Conservation (phyloP, 345 rosid species). For the Hirschfeldia incana region DNA sequence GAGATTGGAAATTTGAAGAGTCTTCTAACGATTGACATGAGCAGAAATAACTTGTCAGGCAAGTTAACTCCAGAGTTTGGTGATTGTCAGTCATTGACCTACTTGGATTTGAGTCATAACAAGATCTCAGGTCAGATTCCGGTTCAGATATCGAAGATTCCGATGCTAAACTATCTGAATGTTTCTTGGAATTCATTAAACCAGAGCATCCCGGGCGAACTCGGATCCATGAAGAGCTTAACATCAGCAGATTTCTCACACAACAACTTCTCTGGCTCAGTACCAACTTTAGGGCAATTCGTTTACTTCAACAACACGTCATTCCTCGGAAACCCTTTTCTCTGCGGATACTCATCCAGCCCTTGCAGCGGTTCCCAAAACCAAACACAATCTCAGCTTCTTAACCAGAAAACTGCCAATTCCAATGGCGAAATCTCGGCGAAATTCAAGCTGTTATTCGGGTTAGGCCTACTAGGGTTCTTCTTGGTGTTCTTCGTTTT, state of each 20-base stretch:
- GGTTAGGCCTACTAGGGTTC: slow-evolving; percentile 68
- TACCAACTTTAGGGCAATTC: slow-evolving; percentile 81
- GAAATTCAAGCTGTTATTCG: slow-evolving; percentile 73
- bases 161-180: slow-evolving; percentile 73
- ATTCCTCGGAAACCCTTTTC: slow-evolving; percentile 79
- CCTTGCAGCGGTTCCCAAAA: slow-evolving; percentile 54
- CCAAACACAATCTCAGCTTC: slow-evolving; percentile 37
- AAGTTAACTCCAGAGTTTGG: slow-evolving; percentile 65
- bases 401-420: slow-evolving; percentile 30
- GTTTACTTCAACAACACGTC: slow-evolving; percentile 78
- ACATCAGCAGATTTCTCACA: slow-evolving; percentile 84
- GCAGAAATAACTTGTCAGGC: slow-evolving; percentile 75
- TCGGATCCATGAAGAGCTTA: slow-evolving; percentile 79
- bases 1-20: slow-evolving; percentile 58
- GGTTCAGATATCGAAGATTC: slow-evolving; percentile 49
- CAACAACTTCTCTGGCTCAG: slow-evolving; percentile 73
- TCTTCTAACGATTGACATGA: slow-evolving; percentile 63
- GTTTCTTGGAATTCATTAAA: slow-evolving; percentile 73
- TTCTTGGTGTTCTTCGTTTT: slow-evolving; percentile 63
- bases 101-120: slow-evolving; percentile 67
- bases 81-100: slow-evolving; percentile 50
- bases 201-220: slow-evolving; percentile 57
- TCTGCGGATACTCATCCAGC: slow-evolving; percentile 65
- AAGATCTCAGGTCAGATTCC: slow-evolving; percentile 65
- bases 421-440: slow-evolving; percentile 41